Base-by-base conservation (phyloP, 495 filamentous ascomycete genomes). In the Penicillium waksmanii region DNA sequence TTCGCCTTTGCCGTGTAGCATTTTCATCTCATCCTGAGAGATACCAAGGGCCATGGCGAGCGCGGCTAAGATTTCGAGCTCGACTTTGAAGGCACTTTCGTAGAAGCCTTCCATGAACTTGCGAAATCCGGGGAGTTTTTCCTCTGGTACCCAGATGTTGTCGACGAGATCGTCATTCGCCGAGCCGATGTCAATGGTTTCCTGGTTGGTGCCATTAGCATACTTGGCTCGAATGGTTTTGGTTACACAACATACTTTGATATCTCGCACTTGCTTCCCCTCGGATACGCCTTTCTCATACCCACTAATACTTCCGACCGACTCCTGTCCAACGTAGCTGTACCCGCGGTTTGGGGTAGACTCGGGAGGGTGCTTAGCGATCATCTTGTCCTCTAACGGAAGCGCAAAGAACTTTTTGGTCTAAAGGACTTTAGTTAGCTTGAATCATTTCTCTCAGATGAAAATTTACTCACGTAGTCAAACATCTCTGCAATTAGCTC, bases 161-260 rank as follows among this genome's bases (percentile, higher is more conserved):
- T 66, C 59, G 9, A 68, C 63, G 18, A 71, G 62, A 11, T 53
- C 76, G 77, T 73, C 86, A 73, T 33, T 62, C 42, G 25, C 70
- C 38, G 81, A 83, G 4, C 85, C 87, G 42, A 82, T 80, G 57
- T 90, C 87, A 64, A 84, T 85, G 52, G 80, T 83, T 76, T 90
- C 87, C 81, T 85, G 52, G 15, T 44, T 44, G 15, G 17, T 44
- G 15, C 8, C 42, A 19, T 44, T 44, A 44, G 42, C 42, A 17
- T 31, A 27, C 12, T 34, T 35, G 19, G 27, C 60, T 23, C 55
- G 53, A n/a, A 33, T 31, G 15, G n/a, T 10, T 3, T 53, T 33
- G 46, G 11, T 18, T 27, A 42, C 21, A 38, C 47, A 1, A 33
- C 33, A 33, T 60, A 68, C 70, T 53, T 73, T 73, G 34, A 70